phyloP scores from a whole-genome alignment of 208 protist genomes.

The Trypanosoma cruzi region DNA sequence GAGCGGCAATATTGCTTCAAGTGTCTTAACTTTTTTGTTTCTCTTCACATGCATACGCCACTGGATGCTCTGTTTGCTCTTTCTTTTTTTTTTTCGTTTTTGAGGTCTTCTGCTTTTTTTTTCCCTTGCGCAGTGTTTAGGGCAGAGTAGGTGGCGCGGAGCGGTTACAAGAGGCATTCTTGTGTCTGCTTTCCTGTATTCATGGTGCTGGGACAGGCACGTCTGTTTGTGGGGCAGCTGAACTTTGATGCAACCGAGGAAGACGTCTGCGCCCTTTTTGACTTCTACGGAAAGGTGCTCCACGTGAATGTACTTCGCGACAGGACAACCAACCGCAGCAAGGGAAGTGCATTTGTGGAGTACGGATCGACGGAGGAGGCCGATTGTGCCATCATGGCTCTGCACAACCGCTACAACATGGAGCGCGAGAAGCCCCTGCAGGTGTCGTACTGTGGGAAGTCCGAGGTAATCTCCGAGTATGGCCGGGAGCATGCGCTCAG shows the following conservation, averaged over 20 bases:
- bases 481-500: conserved; percentile 61
- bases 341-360: conserved; percentile 63
- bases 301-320: conserved; percentile 76
- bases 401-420: conserved; percentile 77
- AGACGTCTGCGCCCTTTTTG: conserved; percentile 65
- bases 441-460: conserved; percentile 72
- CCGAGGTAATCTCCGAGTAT: conserved; percentile 61
- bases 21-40: too few species aligned
- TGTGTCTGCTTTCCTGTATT: conserved; percentile 1
- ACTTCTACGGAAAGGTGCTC: conserved; percentile 73
- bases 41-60: too few species aligned
- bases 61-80: too few species aligned
- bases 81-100: conserved; percentile 10
- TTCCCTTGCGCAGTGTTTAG: too few species aligned
- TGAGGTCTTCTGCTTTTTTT: too few species aligned
- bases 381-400: conserved; percentile 66
- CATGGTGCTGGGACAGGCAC: conserved; percentile 24
- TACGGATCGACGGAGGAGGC: conserved; percentile 71
- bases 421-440: conserved; percentile 77
- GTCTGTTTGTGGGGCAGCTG: conserved; percentile 75
- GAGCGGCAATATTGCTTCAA: too few species aligned
- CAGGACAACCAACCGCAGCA: conserved; percentile 48
- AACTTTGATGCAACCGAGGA: conserved; percentile 72
- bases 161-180: neutral
- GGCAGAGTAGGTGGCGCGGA: neutral